Evolutionary conservation across 345 rosid genomes (phyloP).

Genomic region (Gossypium bickii): DNA sequence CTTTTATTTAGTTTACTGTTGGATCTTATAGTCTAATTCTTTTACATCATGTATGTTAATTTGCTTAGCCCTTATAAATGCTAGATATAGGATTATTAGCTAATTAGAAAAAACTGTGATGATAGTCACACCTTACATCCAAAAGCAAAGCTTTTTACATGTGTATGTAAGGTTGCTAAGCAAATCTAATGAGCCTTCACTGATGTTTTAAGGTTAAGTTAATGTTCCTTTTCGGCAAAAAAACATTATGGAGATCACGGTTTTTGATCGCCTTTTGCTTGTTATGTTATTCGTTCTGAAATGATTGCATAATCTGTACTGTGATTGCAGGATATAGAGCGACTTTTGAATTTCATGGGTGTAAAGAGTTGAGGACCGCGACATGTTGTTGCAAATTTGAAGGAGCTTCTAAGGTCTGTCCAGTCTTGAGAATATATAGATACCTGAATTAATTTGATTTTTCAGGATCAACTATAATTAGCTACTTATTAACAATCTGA

Average conservation of each 20-base stretch:
- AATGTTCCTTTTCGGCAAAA: too few relatives aligned
- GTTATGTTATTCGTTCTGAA: too few relatives aligned
- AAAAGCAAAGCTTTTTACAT: not conserved
- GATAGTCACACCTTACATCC: not conserved
- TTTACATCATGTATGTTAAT: not conserved
- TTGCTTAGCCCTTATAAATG: not conserved
- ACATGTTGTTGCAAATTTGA: conserved; percentile 76
- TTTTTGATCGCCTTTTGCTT: too few relatives aligned
- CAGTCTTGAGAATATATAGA: conserved; percentile 63
- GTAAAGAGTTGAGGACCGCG: conserved; percentile 80
- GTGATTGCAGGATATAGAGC: too few relatives aligned
- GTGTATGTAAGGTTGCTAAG: too few relatives aligned
- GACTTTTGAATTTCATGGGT: too few relatives aligned
- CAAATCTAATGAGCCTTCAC: too few relatives aligned
- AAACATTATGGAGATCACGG: too few relatives aligned
- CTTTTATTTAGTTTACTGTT: too few relatives aligned
- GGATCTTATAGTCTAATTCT: not conserved
- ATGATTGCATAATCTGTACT: too few relatives aligned
- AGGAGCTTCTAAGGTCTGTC: conserved; percentile 76
- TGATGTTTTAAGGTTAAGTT: too few relatives aligned
- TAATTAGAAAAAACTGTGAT: not conserved
- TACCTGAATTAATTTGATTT: conserved; percentile 22
- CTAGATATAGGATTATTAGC: not conserved
- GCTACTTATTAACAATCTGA: not conserved
- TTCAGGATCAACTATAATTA: not conserved